phyloP scores from a whole-genome alignment of 2,329 filamentous ascomycete genomes.

The Neonectria ditissima region DNA sequence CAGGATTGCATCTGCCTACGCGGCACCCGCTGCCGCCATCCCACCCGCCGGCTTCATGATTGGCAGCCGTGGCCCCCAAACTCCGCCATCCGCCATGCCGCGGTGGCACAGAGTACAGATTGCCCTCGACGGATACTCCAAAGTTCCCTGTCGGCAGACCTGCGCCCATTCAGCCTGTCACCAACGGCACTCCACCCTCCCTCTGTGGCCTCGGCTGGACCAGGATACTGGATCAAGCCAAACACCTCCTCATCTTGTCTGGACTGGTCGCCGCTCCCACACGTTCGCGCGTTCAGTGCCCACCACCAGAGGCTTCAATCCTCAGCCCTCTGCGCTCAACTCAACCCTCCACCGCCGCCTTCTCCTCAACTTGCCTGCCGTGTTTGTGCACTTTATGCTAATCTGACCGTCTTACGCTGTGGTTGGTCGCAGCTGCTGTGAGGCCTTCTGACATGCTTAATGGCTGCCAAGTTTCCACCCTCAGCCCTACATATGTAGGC shows the following conservation, averaged over 20 bases:
- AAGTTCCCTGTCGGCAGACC: conserved; percentile 14
- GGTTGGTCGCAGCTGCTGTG: conserved; percentile 24
- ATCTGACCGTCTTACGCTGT: not conserved
- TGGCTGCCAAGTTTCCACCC: conserved; percentile 30
- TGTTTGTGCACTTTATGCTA: conserved; percentile 9
- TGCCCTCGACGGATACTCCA: conserved; percentile 10
- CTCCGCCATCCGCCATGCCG: conserved; percentile 32
- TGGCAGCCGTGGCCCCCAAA: conserved; percentile 40
- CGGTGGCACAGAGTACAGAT: conserved; percentile 29
- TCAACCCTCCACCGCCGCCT: not conserved
- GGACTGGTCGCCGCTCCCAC: not conserved
- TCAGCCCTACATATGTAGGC: conserved; percentile 29
- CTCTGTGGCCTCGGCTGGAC: not conserved
- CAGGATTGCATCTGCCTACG: conserved; percentile 26
- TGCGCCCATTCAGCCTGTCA: conserved; percentile 12
- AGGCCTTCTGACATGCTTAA: not conserved
- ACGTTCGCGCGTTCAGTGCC: not conserved
- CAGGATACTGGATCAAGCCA: conserved; percentile 17
- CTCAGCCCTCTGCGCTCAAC: not conserved
- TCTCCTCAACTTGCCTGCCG: not conserved
- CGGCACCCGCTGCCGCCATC: conserved; percentile 37
- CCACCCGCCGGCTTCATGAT: conserved; percentile 34
- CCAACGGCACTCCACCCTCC: conserved; percentile 1
- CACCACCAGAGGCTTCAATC: not conserved
- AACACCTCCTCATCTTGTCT: conserved; percentile 20